phyloP scores from a whole-genome alignment of 306 rosid genomes.

The Ormosia semicastrata region DNA sequence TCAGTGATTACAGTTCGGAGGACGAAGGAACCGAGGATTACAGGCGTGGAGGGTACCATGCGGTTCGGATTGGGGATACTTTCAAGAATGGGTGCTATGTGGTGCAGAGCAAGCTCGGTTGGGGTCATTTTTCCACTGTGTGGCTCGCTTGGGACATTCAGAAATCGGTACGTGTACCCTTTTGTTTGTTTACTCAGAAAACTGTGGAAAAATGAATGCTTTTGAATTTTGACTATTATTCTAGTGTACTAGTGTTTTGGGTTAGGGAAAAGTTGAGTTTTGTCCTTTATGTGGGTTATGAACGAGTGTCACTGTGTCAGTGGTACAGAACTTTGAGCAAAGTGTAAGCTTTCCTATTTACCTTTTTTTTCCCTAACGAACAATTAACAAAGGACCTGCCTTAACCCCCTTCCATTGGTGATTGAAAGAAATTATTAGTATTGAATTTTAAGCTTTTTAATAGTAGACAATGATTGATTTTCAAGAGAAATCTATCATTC shows the following conservation, averaged over 20 bases:
- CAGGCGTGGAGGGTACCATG: constrained; percentile 98
- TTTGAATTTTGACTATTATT: neutral
- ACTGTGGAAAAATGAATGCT: neutral
- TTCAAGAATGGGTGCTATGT: constrained; percentile 78
- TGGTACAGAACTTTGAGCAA: neutral
- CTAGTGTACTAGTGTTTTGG: neutral
- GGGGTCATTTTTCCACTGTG: constrained; percentile 99
- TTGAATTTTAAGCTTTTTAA: neutral
- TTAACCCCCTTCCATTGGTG: neutral
- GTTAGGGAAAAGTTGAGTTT: neutral
- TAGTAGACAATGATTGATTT: neutral
- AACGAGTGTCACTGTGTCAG: neutral
- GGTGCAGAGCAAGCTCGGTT: constrained; percentile 93
- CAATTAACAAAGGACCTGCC: neutral
- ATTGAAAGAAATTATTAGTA: neutral
- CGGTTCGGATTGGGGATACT: constrained; percentile 83
- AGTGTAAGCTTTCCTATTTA: neutral
- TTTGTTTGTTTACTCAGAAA: neutral
- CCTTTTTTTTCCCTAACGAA: neutral
- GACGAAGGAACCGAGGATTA: constrained; percentile 97
- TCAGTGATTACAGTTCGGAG: constrained; percentile 86
- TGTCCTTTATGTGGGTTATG: constrained; percentile 11
- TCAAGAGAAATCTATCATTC: neutral
- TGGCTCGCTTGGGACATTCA: constrained; percentile 98
- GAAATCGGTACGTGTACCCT: constrained; percentile 31